phyloP scores from a whole-genome alignment of 2,329 filamentous ascomycete species.

The Didymella arachidicola region DNA sequence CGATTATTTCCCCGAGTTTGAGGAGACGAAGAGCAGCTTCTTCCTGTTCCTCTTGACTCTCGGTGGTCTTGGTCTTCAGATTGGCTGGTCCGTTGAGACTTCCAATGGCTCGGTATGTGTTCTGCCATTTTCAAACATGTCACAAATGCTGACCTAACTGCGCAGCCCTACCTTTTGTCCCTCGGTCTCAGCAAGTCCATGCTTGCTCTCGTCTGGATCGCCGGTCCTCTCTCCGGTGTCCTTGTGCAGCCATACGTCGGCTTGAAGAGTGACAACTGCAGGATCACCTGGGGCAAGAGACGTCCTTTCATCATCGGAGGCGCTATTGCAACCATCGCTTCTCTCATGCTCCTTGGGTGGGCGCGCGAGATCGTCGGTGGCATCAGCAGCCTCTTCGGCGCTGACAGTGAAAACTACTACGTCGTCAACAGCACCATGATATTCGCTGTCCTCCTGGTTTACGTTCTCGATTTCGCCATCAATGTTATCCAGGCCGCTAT shows the following conservation, averaged over 20 bases:
- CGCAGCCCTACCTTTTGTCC: constrained; percentile 60
- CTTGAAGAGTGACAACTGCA: constrained; percentile 60
- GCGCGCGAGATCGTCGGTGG: constrained; percentile 66
- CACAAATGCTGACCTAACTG: constrained; percentile 4
- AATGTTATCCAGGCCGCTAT: constrained; percentile 95
- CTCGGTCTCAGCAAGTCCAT: constrained; percentile 62
- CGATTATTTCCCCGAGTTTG: constrained; percentile 55
- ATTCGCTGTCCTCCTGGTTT: constrained; percentile 84
- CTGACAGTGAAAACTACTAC: constrained; percentile 67
- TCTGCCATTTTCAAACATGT: not conserved
- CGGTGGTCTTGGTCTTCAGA: constrained; percentile 84
- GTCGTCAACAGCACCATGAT: constrained; percentile 74
- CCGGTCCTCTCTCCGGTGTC: constrained; percentile 62
- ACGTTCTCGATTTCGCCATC: constrained; percentile 91
- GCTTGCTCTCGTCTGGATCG: constrained; percentile 63
- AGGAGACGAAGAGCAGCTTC: constrained; percentile 80
- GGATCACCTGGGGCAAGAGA: constrained; percentile 58
- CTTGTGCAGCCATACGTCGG: constrained; percentile 64
- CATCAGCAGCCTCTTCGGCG: constrained; percentile 74
- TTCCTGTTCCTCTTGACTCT: constrained; percentile 88
- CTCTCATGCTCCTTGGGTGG: constrained; percentile 60
- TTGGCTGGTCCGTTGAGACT: constrained; percentile 94
- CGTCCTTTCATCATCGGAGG: constrained; percentile 62
- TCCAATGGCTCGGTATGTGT: constrained; percentile 80
- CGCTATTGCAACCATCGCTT: constrained; percentile 58